A percentile compares a stretch with the other conserved stretches of the same genome.
phyloP scores from a whole-genome alignment of 2,329 filamentous ascomycete species.

The Penicillium sumatraense region DNA sequence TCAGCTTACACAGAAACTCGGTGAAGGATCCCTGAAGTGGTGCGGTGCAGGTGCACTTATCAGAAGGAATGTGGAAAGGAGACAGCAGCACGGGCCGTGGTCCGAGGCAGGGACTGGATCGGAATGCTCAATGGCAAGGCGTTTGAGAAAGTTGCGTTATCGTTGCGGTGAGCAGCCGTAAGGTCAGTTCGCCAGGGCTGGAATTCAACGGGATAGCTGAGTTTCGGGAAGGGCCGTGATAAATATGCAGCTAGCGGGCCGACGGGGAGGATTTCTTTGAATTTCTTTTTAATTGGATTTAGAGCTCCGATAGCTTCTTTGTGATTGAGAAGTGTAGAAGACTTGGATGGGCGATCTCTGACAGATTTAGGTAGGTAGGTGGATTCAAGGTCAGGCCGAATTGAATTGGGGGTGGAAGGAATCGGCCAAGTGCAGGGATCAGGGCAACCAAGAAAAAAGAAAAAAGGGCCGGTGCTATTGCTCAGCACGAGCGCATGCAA shows the following conservation, averaged over 20 bases:
- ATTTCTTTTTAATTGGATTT: too few relatives aligned
- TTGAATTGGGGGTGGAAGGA: constrained; percentile 6
- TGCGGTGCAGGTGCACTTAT: neutral
- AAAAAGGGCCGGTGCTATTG: constrained; percentile 29
- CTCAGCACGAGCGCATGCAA: constrained; percentile 25
- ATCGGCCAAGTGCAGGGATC: constrained; percentile 20
- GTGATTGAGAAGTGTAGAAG: neutral
- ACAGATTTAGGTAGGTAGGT: constrained; percentile 22
- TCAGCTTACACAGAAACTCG: constrained; percentile 18
- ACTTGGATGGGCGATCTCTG: constrained; percentile 9
- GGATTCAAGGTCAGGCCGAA: neutral
- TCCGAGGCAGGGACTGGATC: constrained; percentile 17
- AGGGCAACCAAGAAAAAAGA: too few relatives aligned
- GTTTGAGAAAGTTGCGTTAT: constrained; percentile 19
- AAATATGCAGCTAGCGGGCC: constrained; percentile 20
- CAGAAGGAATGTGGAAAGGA: constrained; percentile 17
- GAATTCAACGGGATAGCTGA: constrained; percentile 5
- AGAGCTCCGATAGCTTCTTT: constrained; percentile 4
- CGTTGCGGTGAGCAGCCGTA: constrained; percentile 26
- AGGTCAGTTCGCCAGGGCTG: constrained; percentile 5
- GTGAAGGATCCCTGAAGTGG: constrained; percentile 18
- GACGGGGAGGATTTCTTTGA: neutral
- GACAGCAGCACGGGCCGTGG: constrained; percentile 14
- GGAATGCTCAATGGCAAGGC: constrained; percentile 13
- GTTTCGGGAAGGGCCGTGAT: constrained; percentile 21